These are phyloP conservation scores for Harringtonia aguacate DNA, from an alignment of 2,329 filamentous ascomycete species.

Conservation along the genomic window DNA sequence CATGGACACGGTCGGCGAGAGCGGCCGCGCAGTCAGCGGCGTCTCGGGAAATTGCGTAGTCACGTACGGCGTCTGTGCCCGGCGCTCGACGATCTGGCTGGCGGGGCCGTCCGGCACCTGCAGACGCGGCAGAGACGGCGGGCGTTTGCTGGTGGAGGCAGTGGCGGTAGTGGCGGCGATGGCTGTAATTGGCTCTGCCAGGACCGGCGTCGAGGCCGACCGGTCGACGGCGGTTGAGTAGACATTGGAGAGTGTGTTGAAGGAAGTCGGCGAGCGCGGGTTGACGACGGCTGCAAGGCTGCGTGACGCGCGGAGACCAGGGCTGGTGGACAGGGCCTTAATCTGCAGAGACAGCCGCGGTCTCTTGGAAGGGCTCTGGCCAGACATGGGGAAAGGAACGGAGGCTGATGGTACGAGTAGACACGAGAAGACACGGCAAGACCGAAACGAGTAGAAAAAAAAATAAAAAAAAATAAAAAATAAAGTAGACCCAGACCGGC, in stretches of 20 bases:
- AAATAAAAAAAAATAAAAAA: neutral
- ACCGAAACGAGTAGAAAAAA: neutral
- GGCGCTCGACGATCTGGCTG: slow-evolving; percentile 20
- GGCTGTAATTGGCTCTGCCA: too few species aligned
- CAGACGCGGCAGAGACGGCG: slow-evolving; percentile 22
- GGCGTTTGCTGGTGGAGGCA: slow-evolving; percentile 12
- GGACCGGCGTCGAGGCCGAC: slow-evolving; percentile 39
- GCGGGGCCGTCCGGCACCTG: slow-evolving; percentile 15
- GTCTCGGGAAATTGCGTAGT: slow-evolving; percentile 38
- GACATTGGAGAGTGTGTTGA: slow-evolving; percentile 57
- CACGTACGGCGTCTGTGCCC: slow-evolving; percentile 32
- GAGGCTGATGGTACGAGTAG: neutral
- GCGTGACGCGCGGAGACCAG: slow-evolving; percentile 28
- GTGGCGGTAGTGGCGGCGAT: slow-evolving; percentile 20
- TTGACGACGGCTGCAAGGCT: slow-evolving; percentile 36
- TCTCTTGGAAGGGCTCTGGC: slow-evolving; percentile 29
- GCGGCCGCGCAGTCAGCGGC: slow-evolving; percentile 38
- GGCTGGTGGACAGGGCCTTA: slow-evolving; percentile 25
- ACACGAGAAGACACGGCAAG: neutral
- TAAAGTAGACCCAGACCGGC: neutral
- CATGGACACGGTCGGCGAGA: slow-evolving; percentile 33
- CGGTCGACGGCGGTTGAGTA: slow-evolving; percentile 53
- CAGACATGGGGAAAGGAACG: slow-evolving; percentile 3
- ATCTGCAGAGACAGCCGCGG: slow-evolving; percentile 43
- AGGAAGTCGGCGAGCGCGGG: slow-evolving; percentile 49